Conservation (phyloP, 495 filamentous ascomycete species). For the Lophiotrema nucula region DNA sequence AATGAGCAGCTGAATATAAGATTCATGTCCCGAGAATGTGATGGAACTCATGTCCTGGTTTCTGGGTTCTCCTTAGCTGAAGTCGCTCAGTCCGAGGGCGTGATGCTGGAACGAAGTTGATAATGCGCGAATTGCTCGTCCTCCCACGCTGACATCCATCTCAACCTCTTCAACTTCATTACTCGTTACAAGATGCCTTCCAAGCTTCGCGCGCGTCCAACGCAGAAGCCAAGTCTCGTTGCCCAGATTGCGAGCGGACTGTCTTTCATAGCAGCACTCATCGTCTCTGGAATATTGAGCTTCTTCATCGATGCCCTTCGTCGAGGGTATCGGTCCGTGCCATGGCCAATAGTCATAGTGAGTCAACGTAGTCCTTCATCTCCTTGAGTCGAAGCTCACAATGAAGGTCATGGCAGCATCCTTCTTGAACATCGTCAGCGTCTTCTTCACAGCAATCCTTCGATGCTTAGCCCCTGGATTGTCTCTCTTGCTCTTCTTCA, state of each 20-base stretch:
- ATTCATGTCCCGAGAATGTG: too few relatives aligned
- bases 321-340: background rate
- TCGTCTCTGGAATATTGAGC: slow-evolving; percentile 1
- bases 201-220: background rate
- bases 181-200: slow-evolving; percentile 1
- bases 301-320: slow-evolving; percentile 17
- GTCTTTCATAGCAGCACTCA: background rate
- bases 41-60: too few relatives aligned
- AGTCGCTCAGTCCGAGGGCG: too few relatives aligned
- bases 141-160: too few relatives aligned
- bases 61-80: too few relatives aligned
- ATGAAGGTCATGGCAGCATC: background rate
- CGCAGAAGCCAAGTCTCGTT: background rate
- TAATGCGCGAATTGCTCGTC: too few relatives aligned
- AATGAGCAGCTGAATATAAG: too few relatives aligned
- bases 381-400: background rate
- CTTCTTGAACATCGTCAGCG: background rate
- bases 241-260: slow-evolving; percentile 1
- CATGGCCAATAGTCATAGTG: background rate
- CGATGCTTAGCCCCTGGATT: background rate
- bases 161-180: background rate
- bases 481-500: background rate
- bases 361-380: background rate
- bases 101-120: too few relatives aligned
- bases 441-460: background rate